phyloP scores from a whole-genome alignment of 257 asterid species.

The Osmanthus fragrans region DNA sequence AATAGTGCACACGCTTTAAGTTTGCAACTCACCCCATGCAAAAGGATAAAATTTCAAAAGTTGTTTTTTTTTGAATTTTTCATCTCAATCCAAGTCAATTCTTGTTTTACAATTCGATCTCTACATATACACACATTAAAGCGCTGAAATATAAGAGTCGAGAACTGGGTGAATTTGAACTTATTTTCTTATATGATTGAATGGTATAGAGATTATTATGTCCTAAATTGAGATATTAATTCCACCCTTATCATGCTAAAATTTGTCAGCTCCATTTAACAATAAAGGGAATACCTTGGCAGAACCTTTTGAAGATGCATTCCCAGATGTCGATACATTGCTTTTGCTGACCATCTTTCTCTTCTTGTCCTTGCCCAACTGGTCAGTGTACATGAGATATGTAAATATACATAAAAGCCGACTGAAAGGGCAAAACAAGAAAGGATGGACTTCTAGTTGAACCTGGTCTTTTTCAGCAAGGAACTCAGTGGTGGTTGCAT shows the following conservation, averaged over 20 bases:
- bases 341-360: conserved; percentile 60
- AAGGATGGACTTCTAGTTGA: background rate
- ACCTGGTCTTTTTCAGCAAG: conserved; percentile 92
- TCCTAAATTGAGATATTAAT: too few relatives aligned
- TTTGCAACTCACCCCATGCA: too few relatives aligned
- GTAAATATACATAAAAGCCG: background rate
- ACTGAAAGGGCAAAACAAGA: background rate
- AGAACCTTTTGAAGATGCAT: conserved; percentile 60
- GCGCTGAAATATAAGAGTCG: background rate
- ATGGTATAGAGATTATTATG: background rate
- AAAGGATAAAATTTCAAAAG: too few relatives aligned
- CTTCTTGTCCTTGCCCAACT: conserved; percentile 69
- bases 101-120: too few relatives aligned
- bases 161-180: background rate
- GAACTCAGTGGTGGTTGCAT: conserved; percentile 67
- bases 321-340: conserved; percentile 40
- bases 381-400: conserved; percentile 9
- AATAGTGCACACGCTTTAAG: too few relatives aligned
- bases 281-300: conserved; percentile 53
- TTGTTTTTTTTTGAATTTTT: too few relatives aligned
- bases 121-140: too few relatives aligned
- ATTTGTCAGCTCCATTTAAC: background rate
- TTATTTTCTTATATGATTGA: background rate
- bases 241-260: background rate
- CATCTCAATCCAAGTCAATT: too few relatives aligned